Base-by-base conservation (phyloP, 352 stramenopile genomes). In the Pythium sp. region DNA sequence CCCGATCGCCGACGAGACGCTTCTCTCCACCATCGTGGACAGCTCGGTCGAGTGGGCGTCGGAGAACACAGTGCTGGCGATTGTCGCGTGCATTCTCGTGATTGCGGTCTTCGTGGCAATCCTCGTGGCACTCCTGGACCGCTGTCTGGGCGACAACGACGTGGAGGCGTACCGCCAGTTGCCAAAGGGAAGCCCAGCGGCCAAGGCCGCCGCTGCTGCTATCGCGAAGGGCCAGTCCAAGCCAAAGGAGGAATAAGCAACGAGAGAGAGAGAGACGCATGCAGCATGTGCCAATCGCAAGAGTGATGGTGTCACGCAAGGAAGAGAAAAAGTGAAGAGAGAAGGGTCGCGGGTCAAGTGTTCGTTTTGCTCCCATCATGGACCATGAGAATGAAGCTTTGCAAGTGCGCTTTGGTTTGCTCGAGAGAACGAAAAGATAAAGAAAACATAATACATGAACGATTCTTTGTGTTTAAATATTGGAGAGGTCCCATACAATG, bases 101-200 rank as follows among this genome's bases (percentile, higher is more conserved):
- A 82, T 92, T 49, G 84, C 80, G 53, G 74, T 91, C 47, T 72
- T 92, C 30, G 82, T 91, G 54, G 84, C 84, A 18, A 72, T 92
- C 61, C 74, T 91, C 65, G 84, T 92, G 43, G 80, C 84, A n/a
- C 54, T 90, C 62, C 69, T 91, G 59, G 84, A 92, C 71, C 89
- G 88, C 65, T 92, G 82, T 65, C 80, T 92, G 8, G 82, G 80
- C 34, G 84, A 84, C 26, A 84, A 90, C 68, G 82, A 92, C 41
- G 72, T 90, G 28, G 66, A 74, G 26, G 73, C 79, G 64, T 88
- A 89, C 72, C 77, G 75, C 59, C 80, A 88, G 62, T 63, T 77
- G 34, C 69, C 81, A 59, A 63, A 72, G 62, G 64, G 61, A 60
- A 59, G 67, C 69, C 69, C 64, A 66, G 69, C 66, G 69, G 26